A percentile compares a stretch with the other conserved stretches of the same genome.
Evolutionary conservation across 1,284 basidiomycete genomes (phyloP).

Genomic region (Pseudozyma sp.): DNA sequence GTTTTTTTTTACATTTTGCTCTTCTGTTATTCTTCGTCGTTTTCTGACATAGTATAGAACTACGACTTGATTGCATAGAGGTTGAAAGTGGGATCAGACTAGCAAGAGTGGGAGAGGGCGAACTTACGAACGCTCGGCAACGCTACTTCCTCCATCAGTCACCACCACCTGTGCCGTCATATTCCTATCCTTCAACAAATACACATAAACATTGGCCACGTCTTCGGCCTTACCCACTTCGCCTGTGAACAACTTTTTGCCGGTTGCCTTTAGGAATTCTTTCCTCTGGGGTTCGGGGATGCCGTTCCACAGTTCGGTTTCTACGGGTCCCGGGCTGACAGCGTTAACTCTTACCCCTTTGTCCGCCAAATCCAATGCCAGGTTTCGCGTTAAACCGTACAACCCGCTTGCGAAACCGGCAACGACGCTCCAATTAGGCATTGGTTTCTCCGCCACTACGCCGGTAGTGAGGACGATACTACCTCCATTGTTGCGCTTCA

Average conservation of each 20-base stretch:
- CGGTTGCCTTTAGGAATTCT: neutral
- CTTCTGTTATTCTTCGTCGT: too few species aligned
- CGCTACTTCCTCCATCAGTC: constrained; percentile 24
- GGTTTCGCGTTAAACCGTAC: constrained; percentile 26
- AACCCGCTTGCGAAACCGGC: constrained; percentile 20
- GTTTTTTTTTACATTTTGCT: too few species aligned
- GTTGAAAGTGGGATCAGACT: too few species aligned
- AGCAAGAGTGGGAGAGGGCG: too few species aligned
- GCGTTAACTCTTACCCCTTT: constrained; percentile 44
- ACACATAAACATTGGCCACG: constrained; percentile 38
- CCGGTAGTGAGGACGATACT: constrained; percentile 45
- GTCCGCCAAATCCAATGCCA: constrained; percentile 36
- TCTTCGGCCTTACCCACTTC: constrained; percentile 19
- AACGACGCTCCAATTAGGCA: constrained; percentile 17
- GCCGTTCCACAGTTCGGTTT: constrained; percentile 43
- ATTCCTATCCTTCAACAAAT: constrained; percentile 53
- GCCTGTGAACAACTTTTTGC: constrained; percentile 15
- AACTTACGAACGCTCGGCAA: constrained; percentile 15
- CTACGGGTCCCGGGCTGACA: constrained; percentile 36
- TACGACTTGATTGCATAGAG: too few species aligned
- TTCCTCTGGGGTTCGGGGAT: constrained; percentile 14
- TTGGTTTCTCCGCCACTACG: constrained; percentile 26
- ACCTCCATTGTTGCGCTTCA: constrained; percentile 11
- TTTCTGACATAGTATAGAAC: too few species aligned
- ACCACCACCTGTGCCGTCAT: constrained; percentile 33